Conservation (phyloP, 495 filamentous ascomycete species). For the Daldinia childiae region DNA sequence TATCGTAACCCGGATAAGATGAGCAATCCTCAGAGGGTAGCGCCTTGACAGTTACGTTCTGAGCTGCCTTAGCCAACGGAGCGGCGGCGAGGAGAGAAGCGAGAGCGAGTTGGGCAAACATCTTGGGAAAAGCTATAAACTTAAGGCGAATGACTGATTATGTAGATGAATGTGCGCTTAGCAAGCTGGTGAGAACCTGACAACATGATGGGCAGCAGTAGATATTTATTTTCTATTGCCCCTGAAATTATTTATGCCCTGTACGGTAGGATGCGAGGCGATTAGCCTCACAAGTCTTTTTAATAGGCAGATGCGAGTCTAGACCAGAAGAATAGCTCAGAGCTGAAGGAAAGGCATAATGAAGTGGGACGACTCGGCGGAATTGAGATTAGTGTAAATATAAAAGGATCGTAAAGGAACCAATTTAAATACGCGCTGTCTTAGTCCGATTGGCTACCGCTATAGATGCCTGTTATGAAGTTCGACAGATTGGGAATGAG, state of each 20-base stretch:
- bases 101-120: constrained; percentile 34
- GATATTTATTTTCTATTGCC: constrained; percentile 2
- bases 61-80: constrained; percentile 37
- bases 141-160: neutral
- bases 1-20: constrained; percentile 44
- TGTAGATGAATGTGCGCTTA: neutral
- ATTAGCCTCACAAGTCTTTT: neutral
- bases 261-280: neutral
- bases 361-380: constrained; percentile 28
- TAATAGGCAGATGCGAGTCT: constrained; percentile 6
- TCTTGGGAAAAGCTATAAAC: constrained; percentile 1
- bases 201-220: neutral
- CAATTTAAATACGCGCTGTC: constrained; percentile 16
- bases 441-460: constrained; percentile 22
- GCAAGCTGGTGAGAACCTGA: neutral
- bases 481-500: constrained; percentile 14
- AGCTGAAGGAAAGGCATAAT: neutral
- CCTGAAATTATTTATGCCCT: neutral
- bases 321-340: constrained; percentile 11
- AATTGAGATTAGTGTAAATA: constrained; percentile 22
- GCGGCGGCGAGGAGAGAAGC: constrained; percentile 31
- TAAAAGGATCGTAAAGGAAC: constrained; percentile 8
- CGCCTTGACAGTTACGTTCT: constrained; percentile 40
- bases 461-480: constrained; percentile 20
- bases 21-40: constrained; percentile 41